These are phyloP conservation scores for Oenanthe javanica DNA, from an alignment of 140 eudicot genomes.

Conservation along the genomic window DNA sequence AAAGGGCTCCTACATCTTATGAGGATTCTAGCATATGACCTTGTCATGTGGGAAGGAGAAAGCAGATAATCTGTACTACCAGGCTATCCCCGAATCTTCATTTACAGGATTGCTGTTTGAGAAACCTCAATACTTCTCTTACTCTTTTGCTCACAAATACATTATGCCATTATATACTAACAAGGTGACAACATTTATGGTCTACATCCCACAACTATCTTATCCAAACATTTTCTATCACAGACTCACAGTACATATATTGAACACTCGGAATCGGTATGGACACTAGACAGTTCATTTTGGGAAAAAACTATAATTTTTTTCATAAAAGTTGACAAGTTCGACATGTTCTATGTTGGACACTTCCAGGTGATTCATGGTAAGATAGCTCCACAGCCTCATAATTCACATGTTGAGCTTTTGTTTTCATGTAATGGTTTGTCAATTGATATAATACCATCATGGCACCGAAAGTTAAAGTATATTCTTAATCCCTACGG, in stretches of 20 bases:
- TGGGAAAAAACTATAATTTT: not conserved
- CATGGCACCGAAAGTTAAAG: not conserved
- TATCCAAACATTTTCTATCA: not conserved
- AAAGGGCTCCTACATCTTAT: not conserved
- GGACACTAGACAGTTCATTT: not conserved
- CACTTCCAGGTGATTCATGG: not conserved
- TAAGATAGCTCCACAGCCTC: not conserved
- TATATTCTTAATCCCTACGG: not conserved
- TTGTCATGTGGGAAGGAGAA: constrained; percentile 10
- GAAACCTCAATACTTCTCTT: not conserved
- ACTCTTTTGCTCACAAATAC: not conserved
- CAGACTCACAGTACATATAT: not conserved
- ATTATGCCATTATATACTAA: not conserved
- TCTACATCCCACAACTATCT: not conserved
- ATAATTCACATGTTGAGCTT: not conserved
- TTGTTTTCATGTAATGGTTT: not conserved
- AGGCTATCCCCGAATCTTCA: not conserved
- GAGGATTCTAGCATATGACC: not conserved
- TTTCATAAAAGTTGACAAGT: not conserved
- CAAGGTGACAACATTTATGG: not conserved
- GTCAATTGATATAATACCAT: not conserved
- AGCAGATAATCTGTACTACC: not conserved
- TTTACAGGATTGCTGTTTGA: not conserved
- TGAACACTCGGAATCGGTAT: not conserved
- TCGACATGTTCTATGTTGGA: no score